Base-by-base conservation (phyloP, 2,329 filamentous ascomycete species). In the Xylaria sp. region DNA sequence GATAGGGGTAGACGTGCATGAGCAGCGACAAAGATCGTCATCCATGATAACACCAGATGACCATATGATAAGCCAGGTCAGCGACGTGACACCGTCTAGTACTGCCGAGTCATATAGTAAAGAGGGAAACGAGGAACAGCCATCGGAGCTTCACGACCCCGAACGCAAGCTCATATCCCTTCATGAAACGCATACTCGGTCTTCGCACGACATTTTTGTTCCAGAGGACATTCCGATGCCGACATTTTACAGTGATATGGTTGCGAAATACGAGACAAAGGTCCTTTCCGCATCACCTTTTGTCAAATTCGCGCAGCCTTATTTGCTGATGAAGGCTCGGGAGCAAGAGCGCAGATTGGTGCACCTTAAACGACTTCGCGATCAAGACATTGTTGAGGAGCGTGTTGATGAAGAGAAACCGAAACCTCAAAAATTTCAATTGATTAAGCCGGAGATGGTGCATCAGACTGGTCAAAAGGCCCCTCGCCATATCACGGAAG, bases 361-460 rank as follows among this genome's bases (percentile, higher is more conserved):
- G 1, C 92, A 96, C 73, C 83, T 97, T 48, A 94, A 91, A 72
- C 85, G 89, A 52, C 83, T 98, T 10, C 88, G 92, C 37, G 92
- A 97, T 69, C 91, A 96, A 66, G 85, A 89, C 68, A 80, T 83
- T 0, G 76, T 84, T 9, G 84, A 87, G 62, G 85, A 86, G 54
- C 76, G 81, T 17, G 79, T 76, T 4, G 82, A 85, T 23, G 80
- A 84, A 10, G 89, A 91, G 64, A 89, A 90, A 66, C 72, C 79
- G 5, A 87, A 85, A 46, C 83, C 85, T 1, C 87, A 91, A 58
- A 89, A 88, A 33, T 99, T 99, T 68, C 89, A 96, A 68, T 84
- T 99, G 9, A 96, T 99, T 65, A 92, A 91, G 63, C 94, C 95
- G 1, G 92, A 97, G 69, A 98, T 98, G 93, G 91, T 99, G 0